These are phyloP conservation scores for Triadica sebifera DNA, from an alignment of 345 rosid genomes.

Conservation along the genomic window DNA sequence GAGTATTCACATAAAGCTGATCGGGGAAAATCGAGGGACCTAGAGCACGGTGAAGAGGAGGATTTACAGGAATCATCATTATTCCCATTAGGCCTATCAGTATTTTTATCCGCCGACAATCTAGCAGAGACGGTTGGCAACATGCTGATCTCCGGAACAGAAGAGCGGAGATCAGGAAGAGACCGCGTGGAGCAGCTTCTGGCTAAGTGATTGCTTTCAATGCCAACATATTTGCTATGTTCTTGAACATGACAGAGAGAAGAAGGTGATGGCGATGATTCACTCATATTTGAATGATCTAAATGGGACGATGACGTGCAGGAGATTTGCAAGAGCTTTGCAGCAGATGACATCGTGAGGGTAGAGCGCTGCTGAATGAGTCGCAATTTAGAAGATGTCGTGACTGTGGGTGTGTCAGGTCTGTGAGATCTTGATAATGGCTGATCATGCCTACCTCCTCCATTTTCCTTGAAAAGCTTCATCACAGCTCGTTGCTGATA, in stretches of 20 bases:
- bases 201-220: not conserved
- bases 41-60: conserved; percentile 32
- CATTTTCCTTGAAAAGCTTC: conserved; percentile 37
- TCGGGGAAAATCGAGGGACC: conserved; percentile 36
- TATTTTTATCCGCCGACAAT: conserved; percentile 31
- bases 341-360: conserved; percentile 48
- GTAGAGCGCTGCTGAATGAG: conserved; percentile 32
- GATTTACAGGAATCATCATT: conserved; percentile 10
- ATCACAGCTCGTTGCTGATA: conserved; percentile 27
- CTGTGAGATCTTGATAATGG: conserved; percentile 21
- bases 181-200: conserved; percentile 16
- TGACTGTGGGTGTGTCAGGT: conserved; percentile 33
- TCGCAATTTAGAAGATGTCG: conserved; percentile 32
- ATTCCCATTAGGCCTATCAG: conserved; percentile 22
- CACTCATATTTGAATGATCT: conserved; percentile 9
- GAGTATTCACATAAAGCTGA: conserved; percentile 16
- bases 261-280: conserved; percentile 17
- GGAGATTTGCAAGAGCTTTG: conserved; percentile 57
- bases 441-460: conserved; percentile 15
- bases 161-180: conserved; percentile 31
- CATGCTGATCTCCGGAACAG: conserved; percentile 43
- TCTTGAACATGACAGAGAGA: conserved; percentile 3
- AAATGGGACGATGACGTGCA: conserved; percentile 28
- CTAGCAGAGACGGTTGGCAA: conserved; percentile 31
- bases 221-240: not conserved